These are phyloP conservation scores for Grigorovia yakushimaensis DNA, from an alignment of 805 yeast species.

Conservation along the genomic window DNA sequence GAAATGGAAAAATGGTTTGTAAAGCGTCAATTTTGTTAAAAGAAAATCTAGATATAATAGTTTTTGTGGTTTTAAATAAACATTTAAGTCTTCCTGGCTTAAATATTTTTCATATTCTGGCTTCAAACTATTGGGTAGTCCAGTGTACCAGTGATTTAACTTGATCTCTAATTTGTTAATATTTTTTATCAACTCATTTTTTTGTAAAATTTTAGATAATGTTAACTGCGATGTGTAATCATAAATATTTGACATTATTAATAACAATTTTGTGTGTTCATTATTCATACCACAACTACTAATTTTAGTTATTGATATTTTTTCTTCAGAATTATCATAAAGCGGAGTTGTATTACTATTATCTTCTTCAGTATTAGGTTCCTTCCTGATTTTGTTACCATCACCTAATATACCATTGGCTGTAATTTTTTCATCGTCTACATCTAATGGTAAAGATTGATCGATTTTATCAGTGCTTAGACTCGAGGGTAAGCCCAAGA, in stretches of 20 bases:
- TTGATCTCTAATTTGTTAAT: conserved; percentile 52
- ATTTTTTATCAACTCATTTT: conserved; percentile 27
- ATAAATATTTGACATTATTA: conserved; percentile 38
- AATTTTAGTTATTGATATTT: background rate
- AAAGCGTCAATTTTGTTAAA: conserved; percentile 70
- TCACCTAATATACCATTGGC: conserved; percentile 30
- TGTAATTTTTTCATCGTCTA: conserved; percentile 81
- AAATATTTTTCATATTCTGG: conserved; percentile 54
- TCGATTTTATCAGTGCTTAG: conserved; percentile 72
- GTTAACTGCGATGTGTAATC: conserved; percentile 5
- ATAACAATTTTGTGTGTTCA: conserved; percentile 67
- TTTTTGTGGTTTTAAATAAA: conserved; percentile 63
- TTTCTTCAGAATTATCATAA: background rate
- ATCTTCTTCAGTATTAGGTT: background rate
- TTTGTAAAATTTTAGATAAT: conserved; percentile 4
- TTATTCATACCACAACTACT: conserved; percentile 76
- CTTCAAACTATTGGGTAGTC: conserved; percentile 58
- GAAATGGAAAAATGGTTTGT: conserved; percentile 83
- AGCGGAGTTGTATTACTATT: background rate
- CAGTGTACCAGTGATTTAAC: conserved; percentile 60
- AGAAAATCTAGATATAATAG: conserved; percentile 61
- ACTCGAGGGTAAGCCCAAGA: conserved; percentile 76
- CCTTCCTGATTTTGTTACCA: conserved; percentile 16
- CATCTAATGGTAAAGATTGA: conserved; percentile 74
- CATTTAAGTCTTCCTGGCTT: conserved; percentile 23